Evolutionary conservation across 2,329 filamentous ascomycete species (phyloP).

Genomic region (Aspergillus eucalypticola): DNA sequence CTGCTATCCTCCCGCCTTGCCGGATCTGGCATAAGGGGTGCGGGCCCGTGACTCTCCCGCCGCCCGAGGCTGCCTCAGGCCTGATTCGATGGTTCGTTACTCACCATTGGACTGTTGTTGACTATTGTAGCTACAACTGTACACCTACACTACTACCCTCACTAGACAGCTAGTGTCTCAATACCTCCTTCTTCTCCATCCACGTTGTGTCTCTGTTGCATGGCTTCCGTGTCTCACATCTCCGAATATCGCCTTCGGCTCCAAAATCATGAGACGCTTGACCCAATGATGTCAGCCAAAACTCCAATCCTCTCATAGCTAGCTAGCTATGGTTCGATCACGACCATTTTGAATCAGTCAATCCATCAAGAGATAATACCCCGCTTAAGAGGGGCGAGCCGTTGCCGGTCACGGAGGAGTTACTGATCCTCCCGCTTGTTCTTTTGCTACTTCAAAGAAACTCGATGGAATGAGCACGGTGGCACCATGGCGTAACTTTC

Average conservation of each 20-base stretch:
- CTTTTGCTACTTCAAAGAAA: background rate
- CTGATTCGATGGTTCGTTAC: background rate
- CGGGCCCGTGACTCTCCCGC: background rate
- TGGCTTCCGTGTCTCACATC: background rate
- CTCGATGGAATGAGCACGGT: background rate
- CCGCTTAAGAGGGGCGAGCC: background rate
- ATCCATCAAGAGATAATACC: background rate
- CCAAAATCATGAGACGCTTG: background rate
- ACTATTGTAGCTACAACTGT: no score
- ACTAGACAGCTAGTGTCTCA: background rate
- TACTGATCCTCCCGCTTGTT: background rate
- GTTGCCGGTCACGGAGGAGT: background rate
- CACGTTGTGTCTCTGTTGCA: background rate
- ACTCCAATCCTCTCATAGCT: background rate
- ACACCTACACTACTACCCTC: no score
- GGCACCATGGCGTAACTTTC: background rate
- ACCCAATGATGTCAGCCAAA: background rate
- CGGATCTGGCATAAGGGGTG: constrained; percentile 4
- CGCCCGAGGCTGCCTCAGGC: background rate
- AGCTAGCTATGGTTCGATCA: background rate
- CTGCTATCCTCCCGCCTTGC: background rate
- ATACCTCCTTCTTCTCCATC: background rate
- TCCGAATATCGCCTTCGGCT: background rate
- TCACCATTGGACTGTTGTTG: background rate
- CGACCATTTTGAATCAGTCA: background rate